Conservation (phyloP, 805 yeast species). For the Teunomyces aglyptinius region DNA sequence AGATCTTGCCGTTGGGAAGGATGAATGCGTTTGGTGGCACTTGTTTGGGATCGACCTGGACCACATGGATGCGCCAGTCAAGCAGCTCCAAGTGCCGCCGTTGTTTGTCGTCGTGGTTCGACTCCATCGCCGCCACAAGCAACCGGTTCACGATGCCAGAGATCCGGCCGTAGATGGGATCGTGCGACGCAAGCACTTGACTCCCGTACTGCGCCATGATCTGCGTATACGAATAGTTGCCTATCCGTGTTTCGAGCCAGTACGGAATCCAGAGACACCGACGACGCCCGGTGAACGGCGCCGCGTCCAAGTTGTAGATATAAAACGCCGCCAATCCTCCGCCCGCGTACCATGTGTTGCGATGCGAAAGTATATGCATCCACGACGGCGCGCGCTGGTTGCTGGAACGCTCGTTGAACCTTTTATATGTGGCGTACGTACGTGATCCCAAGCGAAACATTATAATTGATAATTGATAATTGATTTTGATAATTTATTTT, state of each 20-base stretch:
- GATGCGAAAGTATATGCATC: conserved; percentile 18
- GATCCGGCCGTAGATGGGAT: conserved; percentile 60
- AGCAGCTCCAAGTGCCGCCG: conserved; percentile 35
- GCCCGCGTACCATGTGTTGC: conserved; percentile 32
- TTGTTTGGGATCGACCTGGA: conserved; percentile 55
- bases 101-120: conserved; percentile 30
- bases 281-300: conserved; percentile 74
- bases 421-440: conserved; percentile 16
- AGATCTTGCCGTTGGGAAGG: conserved; percentile 93
- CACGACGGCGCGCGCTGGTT: conserved; percentile 2
- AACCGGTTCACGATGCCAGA: conserved; percentile 62
- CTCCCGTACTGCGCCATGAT: conserved; percentile 53
- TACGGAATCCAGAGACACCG: conserved; percentile 72
- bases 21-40: conserved; percentile 97
- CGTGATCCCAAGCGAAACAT: neutral
- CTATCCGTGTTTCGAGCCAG: conserved; percentile 60
- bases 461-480: too few relatives aligned
- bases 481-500: too few relatives aligned
- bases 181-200: conserved; percentile 52
- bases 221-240: conserved; percentile 61
- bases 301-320: conserved; percentile 57
- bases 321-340: conserved; percentile 19
- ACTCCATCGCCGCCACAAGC: conserved; percentile 49
- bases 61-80: conserved; percentile 79
- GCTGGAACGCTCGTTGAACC: conserved; percentile 14